A percentile compares a stretch with the other conserved stretches of the same genome.
These are phyloP conservation scores for Aspergillus heteromorphus DNA, from an alignment of 495 filamentous ascomycete species.

Conservation along the genomic window DNA sequence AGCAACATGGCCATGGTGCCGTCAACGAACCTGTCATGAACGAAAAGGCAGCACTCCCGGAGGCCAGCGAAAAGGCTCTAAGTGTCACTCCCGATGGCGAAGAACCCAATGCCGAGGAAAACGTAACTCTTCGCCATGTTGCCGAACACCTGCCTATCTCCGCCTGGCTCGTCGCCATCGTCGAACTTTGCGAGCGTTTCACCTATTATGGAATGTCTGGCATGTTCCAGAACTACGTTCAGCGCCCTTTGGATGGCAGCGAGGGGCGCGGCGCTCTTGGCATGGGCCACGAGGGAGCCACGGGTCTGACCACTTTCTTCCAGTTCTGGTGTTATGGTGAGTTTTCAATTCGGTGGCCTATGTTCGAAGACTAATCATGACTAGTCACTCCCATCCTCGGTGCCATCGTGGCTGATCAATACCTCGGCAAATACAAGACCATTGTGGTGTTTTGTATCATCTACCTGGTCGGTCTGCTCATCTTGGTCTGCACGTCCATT, in stretches of 20 bases:
- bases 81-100: conserved; percentile 38
- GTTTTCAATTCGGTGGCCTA: conserved; percentile 4
- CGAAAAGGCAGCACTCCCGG: conserved; percentile 23
- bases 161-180: conserved; percentile 55
- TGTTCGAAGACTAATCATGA: not conserved
- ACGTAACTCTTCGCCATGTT: conserved; percentile 44
- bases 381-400: conserved; percentile 51
- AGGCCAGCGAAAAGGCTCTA: conserved; percentile 30
- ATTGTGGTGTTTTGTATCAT: conserved; percentile 52
- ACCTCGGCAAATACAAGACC: conserved; percentile 65
- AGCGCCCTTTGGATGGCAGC: conserved; percentile 41
- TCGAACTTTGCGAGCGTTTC: conserved; percentile 65
- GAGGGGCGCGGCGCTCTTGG: conserved; percentile 52
- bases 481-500: conserved; percentile 46
- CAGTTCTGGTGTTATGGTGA: conserved; percentile 56
- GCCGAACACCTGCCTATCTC: conserved; percentile 51
- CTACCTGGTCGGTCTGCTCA: conserved; percentile 43
- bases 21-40: conserved; percentile 12
- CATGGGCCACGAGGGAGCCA: conserved; percentile 49
- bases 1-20: conserved; percentile 1
- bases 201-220: conserved; percentile 59
- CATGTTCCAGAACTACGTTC: conserved; percentile 55
- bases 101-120: conserved; percentile 52
- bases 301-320: conserved; percentile 56
- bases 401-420: conserved; percentile 59